These are phyloP conservation scores for Lyophyllum decastes DNA, from an alignment of 768 basidiomycete species.

Conservation along the genomic window DNA sequence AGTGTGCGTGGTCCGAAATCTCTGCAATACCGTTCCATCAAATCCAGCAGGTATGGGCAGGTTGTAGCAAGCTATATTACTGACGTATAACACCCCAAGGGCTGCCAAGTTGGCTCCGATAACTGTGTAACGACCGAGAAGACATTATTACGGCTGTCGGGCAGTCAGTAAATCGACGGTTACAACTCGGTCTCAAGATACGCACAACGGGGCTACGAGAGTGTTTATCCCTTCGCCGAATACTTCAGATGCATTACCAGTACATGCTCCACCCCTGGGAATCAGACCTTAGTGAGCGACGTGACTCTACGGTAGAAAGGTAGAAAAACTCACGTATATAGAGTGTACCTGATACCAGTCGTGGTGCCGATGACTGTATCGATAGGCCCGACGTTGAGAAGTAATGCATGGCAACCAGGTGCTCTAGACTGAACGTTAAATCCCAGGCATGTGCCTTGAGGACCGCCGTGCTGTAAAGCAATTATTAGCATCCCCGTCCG, in stretches of 20 bases:
- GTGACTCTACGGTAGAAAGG: too few relatives aligned
- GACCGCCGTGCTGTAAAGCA: neutral
- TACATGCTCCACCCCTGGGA: neutral
- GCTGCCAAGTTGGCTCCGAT: neutral
- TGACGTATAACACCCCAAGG: neutral
- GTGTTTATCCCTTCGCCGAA: neutral
- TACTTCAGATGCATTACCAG: neutral
- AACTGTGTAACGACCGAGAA: neutral
- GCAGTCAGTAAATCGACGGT: neutral
- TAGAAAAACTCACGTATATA: neutral
- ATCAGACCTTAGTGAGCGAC: neutral
- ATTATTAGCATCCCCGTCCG: neutral
- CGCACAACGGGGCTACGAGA: neutral
- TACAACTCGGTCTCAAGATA: neutral
- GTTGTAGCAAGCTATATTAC: neutral
- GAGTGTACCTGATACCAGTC: neutral
- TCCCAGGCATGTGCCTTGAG: neutral
- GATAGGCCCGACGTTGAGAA: neutral
- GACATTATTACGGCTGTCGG: neutral
- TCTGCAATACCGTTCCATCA: neutral
- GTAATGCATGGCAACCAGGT: neutral
- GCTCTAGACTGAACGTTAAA: neutral
- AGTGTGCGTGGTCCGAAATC: conserved; percentile 2
- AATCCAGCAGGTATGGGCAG: neutral
- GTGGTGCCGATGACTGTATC: neutral